Percentiles rank a stretch among this genome's conserved stretches.
Conservation (phyloP, 2,329 filamentous ascomycete species). For the Venturiaceae sp. region DNA sequence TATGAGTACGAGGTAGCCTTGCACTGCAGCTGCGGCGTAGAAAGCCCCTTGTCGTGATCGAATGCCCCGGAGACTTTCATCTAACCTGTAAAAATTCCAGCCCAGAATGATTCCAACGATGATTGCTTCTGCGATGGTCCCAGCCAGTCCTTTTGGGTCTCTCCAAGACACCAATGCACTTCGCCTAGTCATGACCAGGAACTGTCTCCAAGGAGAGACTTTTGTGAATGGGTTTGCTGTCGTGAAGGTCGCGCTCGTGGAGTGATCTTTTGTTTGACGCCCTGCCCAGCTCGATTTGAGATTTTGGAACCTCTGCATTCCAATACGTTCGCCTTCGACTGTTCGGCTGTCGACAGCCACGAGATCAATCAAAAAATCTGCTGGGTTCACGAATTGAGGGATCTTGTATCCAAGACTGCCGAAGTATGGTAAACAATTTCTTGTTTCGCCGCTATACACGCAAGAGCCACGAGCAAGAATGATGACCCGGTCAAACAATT, state of each 20-base stretch:
- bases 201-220: too few relatives aligned
- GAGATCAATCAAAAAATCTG: slow-evolving; percentile 66
- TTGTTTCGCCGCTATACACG: not conserved
- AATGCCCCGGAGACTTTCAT: slow-evolving; percentile 59
- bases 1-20: slow-evolving; percentile 66
- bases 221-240: too few relatives aligned
- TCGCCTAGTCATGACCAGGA: too few relatives aligned
- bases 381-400: slow-evolving; percentile 66
- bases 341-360: slow-evolving; percentile 65
- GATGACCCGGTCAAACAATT: not conserved
- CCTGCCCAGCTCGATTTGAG: slow-evolving; percentile 51
- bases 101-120: slow-evolving; percentile 63
- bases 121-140: slow-evolving; percentile 59
- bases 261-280: slow-evolving; percentile 39
- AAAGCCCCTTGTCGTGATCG: slow-evolving; percentile 63
- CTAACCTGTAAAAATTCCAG: slow-evolving; percentile 61
- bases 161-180: slow-evolving; percentile 63
- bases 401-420: slow-evolving; percentile 32
- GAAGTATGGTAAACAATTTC: slow-evolving; percentile 1
- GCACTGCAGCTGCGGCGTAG: slow-evolving; percentile 61
- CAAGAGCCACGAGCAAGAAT: not conserved
- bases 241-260: slow-evolving; percentile 58
- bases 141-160: slow-evolving; percentile 65
- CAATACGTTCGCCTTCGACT: slow-evolving; percentile 54
- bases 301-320: slow-evolving; percentile 45